Conservation (phyloP, 2,329 filamentous ascomycete species). For the Triangularia setosa region DNA sequence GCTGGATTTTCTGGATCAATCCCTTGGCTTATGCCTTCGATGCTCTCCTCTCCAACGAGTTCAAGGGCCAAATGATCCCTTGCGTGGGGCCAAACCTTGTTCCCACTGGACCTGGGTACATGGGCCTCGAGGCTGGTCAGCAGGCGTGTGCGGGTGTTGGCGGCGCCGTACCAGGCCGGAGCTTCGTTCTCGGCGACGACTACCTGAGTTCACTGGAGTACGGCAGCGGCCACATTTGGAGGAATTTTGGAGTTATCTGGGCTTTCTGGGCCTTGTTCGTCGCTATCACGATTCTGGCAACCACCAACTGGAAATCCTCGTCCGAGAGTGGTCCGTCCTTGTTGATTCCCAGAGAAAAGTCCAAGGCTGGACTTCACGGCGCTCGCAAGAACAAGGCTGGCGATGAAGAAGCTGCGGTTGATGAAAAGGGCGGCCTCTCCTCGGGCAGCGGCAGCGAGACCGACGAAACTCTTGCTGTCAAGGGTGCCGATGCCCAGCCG, state of each 20-base stretch:
- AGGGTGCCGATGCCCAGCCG: conserved; percentile 6
- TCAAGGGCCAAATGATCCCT: conserved; percentile 52
- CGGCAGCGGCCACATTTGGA: conserved; percentile 49
- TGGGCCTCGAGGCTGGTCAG: conserved; percentile 31
- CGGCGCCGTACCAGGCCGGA: conserved; percentile 48
- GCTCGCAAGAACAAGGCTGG: not conserved
- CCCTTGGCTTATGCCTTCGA: conserved; percentile 69
- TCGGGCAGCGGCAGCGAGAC: conserved; percentile 11
- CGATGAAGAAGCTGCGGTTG: conserved; percentile 48
- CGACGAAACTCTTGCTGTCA: conserved; percentile 9
- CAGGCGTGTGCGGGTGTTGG: conserved; percentile 56
- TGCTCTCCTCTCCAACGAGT: conserved; percentile 66
- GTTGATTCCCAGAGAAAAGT: conserved; percentile 59
- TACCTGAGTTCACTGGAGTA: conserved; percentile 56
- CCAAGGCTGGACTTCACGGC: conserved; percentile 28
- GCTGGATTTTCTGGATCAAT: conserved; percentile 62
- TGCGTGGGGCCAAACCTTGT: conserved; percentile 50
- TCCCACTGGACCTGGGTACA: conserved; percentile 47
- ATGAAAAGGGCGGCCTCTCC: conserved; percentile 8
- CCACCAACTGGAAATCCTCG: conserved; percentile 51
- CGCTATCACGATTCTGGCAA: conserved; percentile 54
- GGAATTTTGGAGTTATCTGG: conserved; percentile 60
- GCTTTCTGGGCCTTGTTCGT: conserved; percentile 61
- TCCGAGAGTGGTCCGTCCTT: conserved; percentile 51
- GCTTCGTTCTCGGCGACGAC: conserved; percentile 51